Base-by-base conservation (phyloP, 257 asterid species). In the Ballota nigra region DNA sequence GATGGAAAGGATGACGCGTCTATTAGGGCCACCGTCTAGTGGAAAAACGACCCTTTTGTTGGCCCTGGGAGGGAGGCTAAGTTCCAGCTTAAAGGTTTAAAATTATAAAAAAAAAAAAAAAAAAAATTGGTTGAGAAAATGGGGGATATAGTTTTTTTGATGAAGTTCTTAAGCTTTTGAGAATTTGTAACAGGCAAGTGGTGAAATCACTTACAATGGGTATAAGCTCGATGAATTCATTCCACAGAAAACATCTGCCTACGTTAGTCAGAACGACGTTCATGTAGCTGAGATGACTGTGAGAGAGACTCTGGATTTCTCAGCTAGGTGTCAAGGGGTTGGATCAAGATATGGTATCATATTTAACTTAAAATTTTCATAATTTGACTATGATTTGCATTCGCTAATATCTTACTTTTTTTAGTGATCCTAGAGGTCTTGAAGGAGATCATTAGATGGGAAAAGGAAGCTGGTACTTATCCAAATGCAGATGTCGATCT, bases 271-370 rank as follows among this genome's bases (percentile, higher is more conserved):
- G 11, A 34, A 34, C 2, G 41, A 34, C 41, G 41, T 88, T 73
- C 96, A 88, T 66, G 82, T 76, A 2, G 84, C 85, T 45, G 92
- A 86, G 75, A 88, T 88, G 96, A 88, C 92, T 6, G 96, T 88
- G 0, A 85, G 78, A 73, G 96, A 88, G 74, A 83, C 90, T 1
- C 77, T 88, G 2, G 90, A 84, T 63, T 86, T 86, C 71, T 86
- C 96, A 0, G 96, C 92, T 4, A 81, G 87, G 73, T 88, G 96
- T 53, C 92, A 74, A 55, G 96, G 96, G 6, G 83, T 78, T 70
- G 92, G 96, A 34, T 72, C 88, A 9, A 83, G 87, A 63, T 82
- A 84, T 26, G 96, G 96, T 57, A 55, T 53, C 9, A 22, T 45
- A n/a, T n/a, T 22, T 41, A 23, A 52, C 13, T 64, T 55, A 5